Evolutionary conservation across 352 stramenopile species (phyloP), one percentile per base, ranked within the genome.

Genomic region (Pythium brassicae): DNA sequence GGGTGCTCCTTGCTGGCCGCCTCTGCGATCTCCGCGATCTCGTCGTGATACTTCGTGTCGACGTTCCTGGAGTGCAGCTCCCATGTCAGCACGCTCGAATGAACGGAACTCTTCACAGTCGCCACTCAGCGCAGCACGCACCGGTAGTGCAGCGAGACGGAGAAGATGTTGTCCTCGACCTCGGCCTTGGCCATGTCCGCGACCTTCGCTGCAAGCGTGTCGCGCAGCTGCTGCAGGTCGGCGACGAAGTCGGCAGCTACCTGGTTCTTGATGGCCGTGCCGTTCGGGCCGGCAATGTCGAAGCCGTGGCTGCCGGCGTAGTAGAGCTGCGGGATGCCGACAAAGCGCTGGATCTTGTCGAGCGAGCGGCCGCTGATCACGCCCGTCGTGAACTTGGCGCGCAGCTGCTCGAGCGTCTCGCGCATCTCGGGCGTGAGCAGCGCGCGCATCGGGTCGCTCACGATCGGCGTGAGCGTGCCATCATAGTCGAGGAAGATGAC

Each of bases 231-330:
- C 46, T 81, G 66, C 66, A 94, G 52, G 40, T 92, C 77, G 12
- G 62, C 60, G 3, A 94, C 60, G 44, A 90, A 92, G 39, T 90
- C 76, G n/a, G 72, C 69, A 2, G 83, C 83, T 19, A 94, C 81
- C 63, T 90, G 78, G 70, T 93, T 93, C 63, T 92, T 91, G 47
- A 94, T 92, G 17, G 66, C 53, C 22, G 80, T 93, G 32, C 73
- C 81, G 45, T 89, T 72, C 9, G 83, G 86, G 4, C 85, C 87
- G 37, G 81, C 68, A 57, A 97, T 96, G 61, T 97, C 87, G 55
- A 96, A 97, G 14, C 88, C 88, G 53, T 97, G 88, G 49, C 84
- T 95, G 44, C 88, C 88, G 3, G 88, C 88, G 53, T 96, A 97
- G 57, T 95, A 95, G 39, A 97, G 61, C 52, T 93, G 76, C 20